Evolutionary conservation across 1,139 yeast species (phyloP), one percentile per base, ranked within the genome.

Genomic region (Nakaseomyces sp.): DNA sequence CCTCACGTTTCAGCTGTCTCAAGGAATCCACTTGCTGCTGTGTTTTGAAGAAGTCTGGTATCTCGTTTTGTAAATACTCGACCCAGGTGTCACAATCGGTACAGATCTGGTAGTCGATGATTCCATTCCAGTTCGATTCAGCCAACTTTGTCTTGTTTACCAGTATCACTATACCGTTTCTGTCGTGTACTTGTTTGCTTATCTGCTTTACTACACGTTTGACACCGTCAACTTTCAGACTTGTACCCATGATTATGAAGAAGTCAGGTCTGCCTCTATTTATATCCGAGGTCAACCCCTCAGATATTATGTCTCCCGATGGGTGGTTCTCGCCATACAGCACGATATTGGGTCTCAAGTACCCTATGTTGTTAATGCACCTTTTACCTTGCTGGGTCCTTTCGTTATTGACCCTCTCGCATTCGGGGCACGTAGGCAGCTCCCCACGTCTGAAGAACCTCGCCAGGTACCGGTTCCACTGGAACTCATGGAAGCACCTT

Each of bases 241-340:
- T 81, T 0, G 96, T 87, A 1, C 96, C 96, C 73, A 85, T 85
- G 26, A 87, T 83, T 18, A 87, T 69, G 41, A 87, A 69, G 51
- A 86, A 72, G 58, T 87, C 95, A 0, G 95, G 91, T 50, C 69
- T 73, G 35, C 76, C 66, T 52, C 69, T 72, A 41, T 82, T 60
- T 7, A 60, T 52, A 62, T 87, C 96, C 4, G 75, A 69, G 54
- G 74, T 83, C 13, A 88, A 69, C 1, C 91, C 87, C 44, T 74
- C 74, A 1, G 93, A 82, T 40, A 87, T 77, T 8, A 80, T 71
- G 48, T 86, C 95, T 24, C 87, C 77, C 56, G 83, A 87, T 0
- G 95, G 95, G 59, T 86, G 95, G 56, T 81, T 77, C 59, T 87
- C 95, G 37, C 93, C 93, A 60, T 87, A 87, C 24, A 87, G 69